Percentiles rank a stretch among this genome's conserved stretches.
Evolutionary conservation across 129 eudicot genomes (phyloP).

Genomic region (Deinandra increscens): DNA sequence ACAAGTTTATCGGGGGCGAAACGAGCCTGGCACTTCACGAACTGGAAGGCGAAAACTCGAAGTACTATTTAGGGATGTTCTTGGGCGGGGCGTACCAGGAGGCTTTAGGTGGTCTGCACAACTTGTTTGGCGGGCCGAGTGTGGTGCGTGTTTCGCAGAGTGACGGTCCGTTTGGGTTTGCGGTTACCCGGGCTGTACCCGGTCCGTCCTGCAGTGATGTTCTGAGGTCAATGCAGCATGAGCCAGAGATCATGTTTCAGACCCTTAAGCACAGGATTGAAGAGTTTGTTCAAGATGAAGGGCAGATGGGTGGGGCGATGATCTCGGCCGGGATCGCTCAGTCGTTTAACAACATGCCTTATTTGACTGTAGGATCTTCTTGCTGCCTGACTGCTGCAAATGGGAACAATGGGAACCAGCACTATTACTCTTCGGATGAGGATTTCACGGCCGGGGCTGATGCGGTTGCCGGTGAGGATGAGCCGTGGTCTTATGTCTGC

Average conservation of each 20-base stretch:
- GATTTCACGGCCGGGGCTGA: slow-evolving; percentile 43
- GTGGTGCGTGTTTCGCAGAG: slow-evolving; percentile 86
- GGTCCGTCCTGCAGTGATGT: slow-evolving; percentile 83
- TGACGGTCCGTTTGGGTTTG: slow-evolving; percentile 89
- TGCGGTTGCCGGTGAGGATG: slow-evolving; percentile 61
- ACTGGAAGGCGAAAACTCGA: slow-evolving; percentile 42
- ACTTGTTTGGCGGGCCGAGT: slow-evolving; percentile 94
- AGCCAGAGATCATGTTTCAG: slow-evolving; percentile 95
- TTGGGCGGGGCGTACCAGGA: slow-evolving; percentile 98
- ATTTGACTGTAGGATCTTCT: slow-evolving; percentile 48
- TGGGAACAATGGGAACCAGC: slow-evolving; percentile 49
- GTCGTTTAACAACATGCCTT: slow-evolving; percentile 86
- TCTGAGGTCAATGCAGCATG: slow-evolving; percentile 91
- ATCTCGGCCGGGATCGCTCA: slow-evolving; percentile 59
- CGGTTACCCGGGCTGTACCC: slow-evolving; percentile 75
- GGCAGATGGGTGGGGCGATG: slow-evolving; percentile 31
- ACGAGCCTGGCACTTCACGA: slow-evolving; percentile 82
- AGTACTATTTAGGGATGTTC: slow-evolving; percentile 91
- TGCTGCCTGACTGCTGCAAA: slow-evolving; percentile 58
- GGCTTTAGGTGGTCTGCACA: slow-evolving; percentile 91
- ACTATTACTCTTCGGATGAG: slow-evolving; percentile 57
- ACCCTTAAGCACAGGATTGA: slow-evolving; percentile 82
- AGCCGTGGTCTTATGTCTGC: slow-evolving; percentile 78
- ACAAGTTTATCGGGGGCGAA: slow-evolving; percentile 86
- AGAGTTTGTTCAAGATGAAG: slow-evolving; percentile 55